phyloP scores from a whole-genome alignment of 345 rosid genomes.

The Lepidium africanum region DNA sequence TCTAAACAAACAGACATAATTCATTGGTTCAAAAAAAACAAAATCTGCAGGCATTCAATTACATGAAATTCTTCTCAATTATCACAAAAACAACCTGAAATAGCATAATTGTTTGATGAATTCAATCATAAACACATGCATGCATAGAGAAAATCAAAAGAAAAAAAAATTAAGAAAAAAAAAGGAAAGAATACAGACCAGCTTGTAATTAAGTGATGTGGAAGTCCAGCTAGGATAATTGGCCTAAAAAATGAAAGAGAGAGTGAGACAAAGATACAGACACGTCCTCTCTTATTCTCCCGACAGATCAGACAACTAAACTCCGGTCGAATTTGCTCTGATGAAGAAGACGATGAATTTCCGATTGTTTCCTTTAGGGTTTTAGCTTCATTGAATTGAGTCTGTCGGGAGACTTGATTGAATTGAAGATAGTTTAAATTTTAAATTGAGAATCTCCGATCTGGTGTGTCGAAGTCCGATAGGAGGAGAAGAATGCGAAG shows the following conservation, averaged over 20 bases:
- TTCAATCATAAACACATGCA: not conserved
- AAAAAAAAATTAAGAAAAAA: not conserved
- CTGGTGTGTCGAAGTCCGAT: constrained; percentile 42
- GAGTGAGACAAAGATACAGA: constrained; percentile 16
- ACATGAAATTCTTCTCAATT: not conserved
- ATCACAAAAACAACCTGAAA: not conserved
- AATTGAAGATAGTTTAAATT: not conserved
- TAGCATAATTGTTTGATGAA: not conserved
- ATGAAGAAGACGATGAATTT: not conserved
- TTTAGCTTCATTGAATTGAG: constrained; percentile 1
- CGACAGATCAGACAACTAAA: constrained; percentile 39
- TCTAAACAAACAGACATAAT: not conserved
- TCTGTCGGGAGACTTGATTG: not conserved
- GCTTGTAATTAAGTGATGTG: constrained; percentile 37
- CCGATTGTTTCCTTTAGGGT: not conserved
- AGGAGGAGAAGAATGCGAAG: constrained; percentile 30
- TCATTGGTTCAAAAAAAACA: not conserved
- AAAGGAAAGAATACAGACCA: constrained; percentile 22
- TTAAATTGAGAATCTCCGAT: constrained; percentile 20
- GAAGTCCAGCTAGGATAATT: constrained; percentile 49
- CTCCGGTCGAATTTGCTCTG: not conserved
- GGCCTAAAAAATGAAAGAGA: not conserved
- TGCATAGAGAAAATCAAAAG: not conserved
- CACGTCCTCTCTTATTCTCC: constrained; percentile 20
- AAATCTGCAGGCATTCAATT: not conserved